A percentile compares a stretch with the other conserved stretches of the same genome.
Evolutionary conservation across 23 red algal genomes (phyloP).

Genomic region (Gracilariopsis chorda): DNA sequence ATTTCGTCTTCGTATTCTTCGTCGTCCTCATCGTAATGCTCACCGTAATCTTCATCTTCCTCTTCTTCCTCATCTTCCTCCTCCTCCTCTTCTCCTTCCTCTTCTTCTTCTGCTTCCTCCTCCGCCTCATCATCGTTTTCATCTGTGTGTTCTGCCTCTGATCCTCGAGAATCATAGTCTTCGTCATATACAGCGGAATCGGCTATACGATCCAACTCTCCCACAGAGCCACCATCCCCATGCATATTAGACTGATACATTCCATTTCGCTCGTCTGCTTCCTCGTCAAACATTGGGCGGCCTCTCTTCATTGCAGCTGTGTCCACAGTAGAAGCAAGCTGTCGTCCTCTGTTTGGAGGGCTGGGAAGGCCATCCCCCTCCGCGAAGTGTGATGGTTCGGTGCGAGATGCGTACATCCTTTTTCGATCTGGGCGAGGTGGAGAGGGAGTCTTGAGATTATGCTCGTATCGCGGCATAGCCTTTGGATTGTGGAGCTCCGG

Average conservation of each 20-base stretch:
- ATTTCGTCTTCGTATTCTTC: not conserved
- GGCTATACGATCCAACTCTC: no score
- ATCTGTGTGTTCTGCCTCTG: no score
- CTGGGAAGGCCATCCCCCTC: not conserved
- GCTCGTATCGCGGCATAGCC: not conserved
- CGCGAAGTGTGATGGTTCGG: not conserved
- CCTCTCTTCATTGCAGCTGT: not conserved
- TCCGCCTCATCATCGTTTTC: no score
- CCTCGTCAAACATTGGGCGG: not conserved
- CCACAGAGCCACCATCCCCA: no score
- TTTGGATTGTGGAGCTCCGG: conserved; percentile 3
- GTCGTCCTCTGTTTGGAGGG: not conserved
- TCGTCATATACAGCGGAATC: no score
- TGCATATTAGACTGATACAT: no score
- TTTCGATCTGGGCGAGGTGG: not conserved
- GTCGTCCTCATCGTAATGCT: not conserved
- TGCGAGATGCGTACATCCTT: not conserved
- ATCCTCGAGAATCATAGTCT: no score
- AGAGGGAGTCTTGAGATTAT: conserved; percentile 14
- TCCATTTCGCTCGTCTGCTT: not conserved
- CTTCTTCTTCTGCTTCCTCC: no score
- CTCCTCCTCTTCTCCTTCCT: no score
- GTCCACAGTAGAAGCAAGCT: not conserved
- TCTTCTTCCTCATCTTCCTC: no score
- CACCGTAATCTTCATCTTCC: no score